A percentile compares a stretch with the other conserved stretches of the same genome.
Conservation (phyloP, 164 flowering plant species). For the Stephania cephalantha region DNA sequence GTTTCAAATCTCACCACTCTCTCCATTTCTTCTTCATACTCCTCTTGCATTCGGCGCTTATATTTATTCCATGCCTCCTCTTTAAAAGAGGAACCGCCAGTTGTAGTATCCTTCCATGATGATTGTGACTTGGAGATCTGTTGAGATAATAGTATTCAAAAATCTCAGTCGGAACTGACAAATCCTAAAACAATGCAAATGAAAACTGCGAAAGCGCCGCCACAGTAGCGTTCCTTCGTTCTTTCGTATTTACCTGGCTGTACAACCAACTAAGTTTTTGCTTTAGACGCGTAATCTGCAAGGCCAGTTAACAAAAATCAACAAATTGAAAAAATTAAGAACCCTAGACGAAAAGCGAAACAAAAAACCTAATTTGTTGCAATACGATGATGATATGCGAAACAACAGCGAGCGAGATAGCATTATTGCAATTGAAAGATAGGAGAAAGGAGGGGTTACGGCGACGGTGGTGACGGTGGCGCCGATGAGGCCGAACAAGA, state of each 20-base stretch:
- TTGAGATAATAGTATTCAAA: slow-evolving; percentile 1
- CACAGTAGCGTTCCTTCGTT: background rate
- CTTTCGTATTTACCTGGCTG: slow-evolving; percentile 43
- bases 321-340: too few relatives aligned
- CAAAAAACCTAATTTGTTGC: too few relatives aligned
- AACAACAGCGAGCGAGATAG: background rate
- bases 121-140: slow-evolving; percentile 55
- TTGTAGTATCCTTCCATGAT: slow-evolving; percentile 38
- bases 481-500: slow-evolving; percentile 58
- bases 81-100: slow-evolving; percentile 55
- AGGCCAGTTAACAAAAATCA: background rate
- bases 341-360: too few relatives aligned
- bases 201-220: background rate
- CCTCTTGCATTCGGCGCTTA: slow-evolving; percentile 83
- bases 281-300: slow-evolving; percentile 68
- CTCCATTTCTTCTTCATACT: slow-evolving; percentile 95
- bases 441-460: slow-evolving; percentile 22
- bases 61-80: slow-evolving; percentile 87
- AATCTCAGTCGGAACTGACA: slow-evolving; percentile 9
- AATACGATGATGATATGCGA: background rate
- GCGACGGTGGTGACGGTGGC: slow-evolving; percentile 72
- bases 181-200: background rate
- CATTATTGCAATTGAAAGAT: background rate
- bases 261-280: slow-evolving; percentile 56
- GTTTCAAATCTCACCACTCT: slow-evolving; percentile 66